Evolutionary conservation across 2,329 filamentous ascomycete species (phyloP).

Genomic region (Sphaceloma murrayae): DNA sequence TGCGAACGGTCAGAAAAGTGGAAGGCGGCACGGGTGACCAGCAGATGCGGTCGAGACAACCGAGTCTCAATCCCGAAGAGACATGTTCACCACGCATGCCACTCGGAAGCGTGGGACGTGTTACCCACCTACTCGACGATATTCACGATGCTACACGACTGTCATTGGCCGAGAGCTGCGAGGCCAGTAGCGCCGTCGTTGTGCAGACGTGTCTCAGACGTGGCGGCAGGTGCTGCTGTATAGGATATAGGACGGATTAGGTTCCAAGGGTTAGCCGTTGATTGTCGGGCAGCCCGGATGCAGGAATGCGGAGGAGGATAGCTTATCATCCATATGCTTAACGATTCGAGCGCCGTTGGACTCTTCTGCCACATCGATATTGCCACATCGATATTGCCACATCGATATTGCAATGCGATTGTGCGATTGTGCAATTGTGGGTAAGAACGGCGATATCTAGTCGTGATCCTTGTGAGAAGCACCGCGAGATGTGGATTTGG

Average conservation of each 20-base stretch:
- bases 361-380: background rate
- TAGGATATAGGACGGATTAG: background rate
- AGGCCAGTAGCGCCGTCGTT: slow-evolving; percentile 5
- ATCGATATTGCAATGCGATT: too few species aligned
- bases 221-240: too few species aligned
- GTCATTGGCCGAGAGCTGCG: background rate
- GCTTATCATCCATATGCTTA: slow-evolving; percentile 14
- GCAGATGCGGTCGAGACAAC: background rate
- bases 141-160: background rate
- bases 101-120: background rate
- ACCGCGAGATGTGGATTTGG: too few species aligned
- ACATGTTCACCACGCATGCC: background rate
- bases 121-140: background rate
- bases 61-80: slow-evolving; percentile 4
- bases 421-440: too few species aligned
- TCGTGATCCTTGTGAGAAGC: too few species aligned
- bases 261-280: background rate
- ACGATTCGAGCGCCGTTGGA: slow-evolving; percentile 5
- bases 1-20: background rate
- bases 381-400: background rate
- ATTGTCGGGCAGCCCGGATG: too few species aligned
- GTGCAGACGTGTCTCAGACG: slow-evolving; percentile 3
- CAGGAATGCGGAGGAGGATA: slow-evolving; percentile 6
- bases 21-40: background rate
- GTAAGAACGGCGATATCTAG: too few species aligned